phyloP scores from a whole-genome alignment of 2,329 filamentous ascomycete species.

The Talaromyces amestolkiae region DNA sequence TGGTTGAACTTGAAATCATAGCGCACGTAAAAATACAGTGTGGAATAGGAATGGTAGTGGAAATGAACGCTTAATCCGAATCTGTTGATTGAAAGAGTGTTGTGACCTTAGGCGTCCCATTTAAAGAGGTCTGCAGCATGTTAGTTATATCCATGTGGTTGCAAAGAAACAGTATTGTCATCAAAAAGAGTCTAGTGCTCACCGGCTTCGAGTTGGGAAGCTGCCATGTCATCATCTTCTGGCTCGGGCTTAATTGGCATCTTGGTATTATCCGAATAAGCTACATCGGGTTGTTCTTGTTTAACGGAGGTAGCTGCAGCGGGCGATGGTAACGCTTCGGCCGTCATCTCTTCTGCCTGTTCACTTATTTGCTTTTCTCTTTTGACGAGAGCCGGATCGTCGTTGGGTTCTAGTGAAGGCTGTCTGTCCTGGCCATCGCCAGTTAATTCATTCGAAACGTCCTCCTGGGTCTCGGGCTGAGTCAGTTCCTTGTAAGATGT shows the following conservation, averaged over 20 bases:
- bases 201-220: not conserved
- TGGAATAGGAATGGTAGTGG: not conserved
- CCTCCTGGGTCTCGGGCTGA: not conserved
- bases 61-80: not conserved
- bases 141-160: not conserved
- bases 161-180: not conserved
- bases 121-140: not conserved
- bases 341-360: not conserved
- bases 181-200: not conserved
- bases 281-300: not conserved
- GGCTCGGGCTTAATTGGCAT: not conserved
- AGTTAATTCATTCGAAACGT: not conserved
- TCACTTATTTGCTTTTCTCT: not conserved
- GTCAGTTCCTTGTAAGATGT: constrained; percentile 5
- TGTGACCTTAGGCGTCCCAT: not conserved
- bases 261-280: not conserved
- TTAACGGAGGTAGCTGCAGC: not conserved
- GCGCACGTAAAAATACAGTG: not conserved
- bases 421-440: not conserved
- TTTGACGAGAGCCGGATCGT: not conserved
- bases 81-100: not conserved
- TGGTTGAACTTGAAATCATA: not conserved
- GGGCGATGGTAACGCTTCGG: not conserved
- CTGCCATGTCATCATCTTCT: not conserved
- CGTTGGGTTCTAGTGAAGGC: not conserved